Conservation (phyloP, 768 basidiomycete genomes). For the Termitomyces sp. region DNA sequence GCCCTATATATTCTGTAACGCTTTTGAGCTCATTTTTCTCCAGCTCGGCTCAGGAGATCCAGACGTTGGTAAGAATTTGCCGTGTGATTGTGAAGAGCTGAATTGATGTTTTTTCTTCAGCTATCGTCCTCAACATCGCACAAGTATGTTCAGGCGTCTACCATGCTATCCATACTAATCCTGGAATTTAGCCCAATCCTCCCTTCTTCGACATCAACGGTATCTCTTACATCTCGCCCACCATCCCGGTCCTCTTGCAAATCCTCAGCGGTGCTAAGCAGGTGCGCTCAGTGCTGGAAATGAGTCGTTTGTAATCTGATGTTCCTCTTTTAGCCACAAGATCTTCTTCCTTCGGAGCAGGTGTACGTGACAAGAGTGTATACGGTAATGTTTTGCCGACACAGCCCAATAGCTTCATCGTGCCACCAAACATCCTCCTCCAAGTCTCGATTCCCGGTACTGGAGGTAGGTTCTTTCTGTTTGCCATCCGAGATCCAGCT, state of each 20-base stretch:
- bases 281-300: background rate
- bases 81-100: background rate
- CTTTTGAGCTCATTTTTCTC: background rate
- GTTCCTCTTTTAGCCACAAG: constrained; percentile 21
- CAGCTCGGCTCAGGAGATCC: constrained; percentile 15
- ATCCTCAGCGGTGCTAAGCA: constrained; percentile 41
- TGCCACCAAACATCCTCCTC: constrained; percentile 16
- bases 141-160: background rate
- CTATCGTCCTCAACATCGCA: constrained; percentile 15
- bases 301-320: background rate
- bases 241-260: constrained; percentile 45
- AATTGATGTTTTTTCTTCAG: background rate
- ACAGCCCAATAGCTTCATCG: constrained; percentile 1
- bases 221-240: constrained; percentile 30
- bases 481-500: background rate
- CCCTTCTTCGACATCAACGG: constrained; percentile 27
- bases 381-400: background rate
- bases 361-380: constrained; percentile 8
- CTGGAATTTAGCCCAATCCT: constrained; percentile 18
- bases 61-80: constrained; percentile 11
- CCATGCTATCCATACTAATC: background rate
- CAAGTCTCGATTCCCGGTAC: constrained; percentile 24
- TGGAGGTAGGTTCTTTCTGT: constrained; percentile 17
- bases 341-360: constrained; percentile 37
- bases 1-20: background rate